These are phyloP conservation scores for Lasiosphaeriaceae sp. DNA, from an alignment of 495 filamentous ascomycete genomes.

Conservation along the genomic window DNA sequence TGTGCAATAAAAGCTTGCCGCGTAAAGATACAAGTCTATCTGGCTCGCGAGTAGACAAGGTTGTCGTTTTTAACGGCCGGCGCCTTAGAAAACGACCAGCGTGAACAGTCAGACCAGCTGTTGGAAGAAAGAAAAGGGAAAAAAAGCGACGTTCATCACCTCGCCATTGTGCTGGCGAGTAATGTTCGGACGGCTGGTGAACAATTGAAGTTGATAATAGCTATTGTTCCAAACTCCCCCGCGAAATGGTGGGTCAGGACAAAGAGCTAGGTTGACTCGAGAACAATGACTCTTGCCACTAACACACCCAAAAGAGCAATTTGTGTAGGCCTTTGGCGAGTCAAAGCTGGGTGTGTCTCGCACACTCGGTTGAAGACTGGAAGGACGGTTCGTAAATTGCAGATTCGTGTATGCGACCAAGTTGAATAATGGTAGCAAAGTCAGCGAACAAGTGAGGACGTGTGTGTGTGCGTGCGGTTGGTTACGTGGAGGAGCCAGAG, in stretches of 20 bases:
- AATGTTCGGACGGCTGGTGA: background rate
- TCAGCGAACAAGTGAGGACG: no score
- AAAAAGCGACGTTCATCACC: background rate
- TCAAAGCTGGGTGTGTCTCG: background rate
- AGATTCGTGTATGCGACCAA: no score
- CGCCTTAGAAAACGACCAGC: conserved; percentile 13
- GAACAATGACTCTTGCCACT: background rate
- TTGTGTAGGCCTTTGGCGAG: background rate
- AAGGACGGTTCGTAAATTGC: background rate
- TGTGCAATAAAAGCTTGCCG: background rate
- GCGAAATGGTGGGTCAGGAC: background rate
- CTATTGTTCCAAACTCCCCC: background rate
- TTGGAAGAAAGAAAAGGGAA: conserved; percentile 2
- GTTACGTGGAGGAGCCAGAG: background rate
- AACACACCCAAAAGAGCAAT: background rate
- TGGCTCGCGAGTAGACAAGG: background rate
- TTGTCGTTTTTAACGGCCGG: conserved; percentile 1
- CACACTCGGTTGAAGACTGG: background rate
- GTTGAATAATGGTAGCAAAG: no score
- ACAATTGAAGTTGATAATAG: background rate
- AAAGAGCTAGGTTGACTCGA: background rate
- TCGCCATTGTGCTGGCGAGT: conserved; percentile 7
- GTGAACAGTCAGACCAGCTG: conserved; percentile 18
- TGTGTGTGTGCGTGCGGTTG: no score
- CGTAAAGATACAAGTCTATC: background rate